phyloP scores from a whole-genome alignment of 208 protist species.

The Leishmania lainsoni region DNA sequence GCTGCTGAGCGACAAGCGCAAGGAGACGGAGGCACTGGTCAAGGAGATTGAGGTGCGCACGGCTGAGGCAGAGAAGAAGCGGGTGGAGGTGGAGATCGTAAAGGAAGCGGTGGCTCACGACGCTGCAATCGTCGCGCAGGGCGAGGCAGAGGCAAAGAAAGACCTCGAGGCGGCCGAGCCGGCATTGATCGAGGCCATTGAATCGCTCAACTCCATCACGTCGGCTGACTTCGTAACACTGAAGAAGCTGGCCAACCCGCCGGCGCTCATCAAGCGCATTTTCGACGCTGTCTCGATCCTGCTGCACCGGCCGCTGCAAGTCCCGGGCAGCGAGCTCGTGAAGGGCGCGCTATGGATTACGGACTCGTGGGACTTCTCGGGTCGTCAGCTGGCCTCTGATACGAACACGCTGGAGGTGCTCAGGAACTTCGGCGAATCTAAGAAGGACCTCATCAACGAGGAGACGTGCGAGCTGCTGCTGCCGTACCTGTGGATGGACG shows the following conservation, averaged over 20 bases:
- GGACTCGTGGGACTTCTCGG: slow-evolving; percentile 91
- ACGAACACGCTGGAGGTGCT: slow-evolving; percentile 75
- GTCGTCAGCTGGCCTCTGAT: slow-evolving; percentile 82
- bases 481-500: slow-evolving; percentile 96
- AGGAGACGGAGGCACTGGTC: slow-evolving; percentile 94
- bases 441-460: slow-evolving; percentile 98
- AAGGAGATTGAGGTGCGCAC: slow-evolving; percentile 94
- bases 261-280: slow-evolving; percentile 97
- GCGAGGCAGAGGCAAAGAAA: slow-evolving; percentile 96
- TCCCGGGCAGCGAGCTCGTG: slow-evolving; percentile 77
- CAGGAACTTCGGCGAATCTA: slow-evolving; percentile 82
- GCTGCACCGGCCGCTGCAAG: no score
- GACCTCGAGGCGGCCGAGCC: slow-evolving; percentile 94
- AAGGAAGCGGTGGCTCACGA: slow-evolving; percentile 92
- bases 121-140: slow-evolving; percentile 85
- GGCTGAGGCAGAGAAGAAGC: slow-evolving; percentile 95
- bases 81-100: slow-evolving; percentile 93
- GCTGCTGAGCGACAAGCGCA: slow-evolving; percentile 88
- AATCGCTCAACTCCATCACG: slow-evolving; percentile 94
- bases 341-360: slow-evolving; percentile 90
- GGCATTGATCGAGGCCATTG: slow-evolving; percentile 93
- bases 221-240: slow-evolving; percentile 94
- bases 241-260: slow-evolving; percentile 96
- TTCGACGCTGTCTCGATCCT: slow-evolving; percentile 98
- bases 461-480: slow-evolving; percentile 98